Evolutionary conservation across 257 asterid genomes (phyloP).

Genomic region (Nicotiana tomentosiformis): DNA sequence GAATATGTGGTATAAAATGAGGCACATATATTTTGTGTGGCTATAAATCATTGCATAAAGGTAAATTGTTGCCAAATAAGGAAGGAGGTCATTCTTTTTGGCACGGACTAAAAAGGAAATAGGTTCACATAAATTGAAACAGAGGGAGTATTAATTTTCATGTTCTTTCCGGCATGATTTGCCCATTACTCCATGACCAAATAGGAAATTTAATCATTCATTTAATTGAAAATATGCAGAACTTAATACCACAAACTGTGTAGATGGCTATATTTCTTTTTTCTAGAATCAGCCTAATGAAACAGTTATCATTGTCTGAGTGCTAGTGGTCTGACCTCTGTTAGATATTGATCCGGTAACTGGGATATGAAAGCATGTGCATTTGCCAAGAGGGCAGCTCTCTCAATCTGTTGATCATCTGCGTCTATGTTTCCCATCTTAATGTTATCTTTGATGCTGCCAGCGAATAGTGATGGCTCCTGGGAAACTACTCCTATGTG

Average conservation of each 20-base stretch:
- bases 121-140: too few relatives aligned
- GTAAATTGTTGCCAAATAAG: too few relatives aligned
- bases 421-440: slow-evolving; percentile 57
- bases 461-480: slow-evolving; percentile 79
- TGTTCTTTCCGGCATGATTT: neutral
- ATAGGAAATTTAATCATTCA: neutral
- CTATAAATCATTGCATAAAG: too few relatives aligned
- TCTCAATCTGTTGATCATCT: slow-evolving; percentile 47
- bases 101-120: too few relatives aligned
- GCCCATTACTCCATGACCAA: neutral
- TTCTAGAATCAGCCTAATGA: neutral
- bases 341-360: slow-evolving; percentile 58
- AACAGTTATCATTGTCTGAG: slow-evolving; percentile 3
- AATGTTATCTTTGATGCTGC: slow-evolving; percentile 69
- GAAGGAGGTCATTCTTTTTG: too few relatives aligned
- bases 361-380: slow-evolving; percentile 78
- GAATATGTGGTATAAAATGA: too few relatives aligned
- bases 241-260: slow-evolving; percentile 1
- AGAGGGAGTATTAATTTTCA: too few relatives aligned
- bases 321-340: slow-evolving; percentile 45
- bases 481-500: slow-evolving; percentile 76
- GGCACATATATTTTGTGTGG: too few relatives aligned
- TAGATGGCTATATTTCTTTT: neutral
- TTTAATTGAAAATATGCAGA: neutral
- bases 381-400: slow-evolving; percentile 67